Percentiles rank a stretch among this genome's conserved stretches.
phyloP scores from a whole-genome alignment of 495 filamentous ascomycete genomes.

The Aspergillus egyptiacus region DNA sequence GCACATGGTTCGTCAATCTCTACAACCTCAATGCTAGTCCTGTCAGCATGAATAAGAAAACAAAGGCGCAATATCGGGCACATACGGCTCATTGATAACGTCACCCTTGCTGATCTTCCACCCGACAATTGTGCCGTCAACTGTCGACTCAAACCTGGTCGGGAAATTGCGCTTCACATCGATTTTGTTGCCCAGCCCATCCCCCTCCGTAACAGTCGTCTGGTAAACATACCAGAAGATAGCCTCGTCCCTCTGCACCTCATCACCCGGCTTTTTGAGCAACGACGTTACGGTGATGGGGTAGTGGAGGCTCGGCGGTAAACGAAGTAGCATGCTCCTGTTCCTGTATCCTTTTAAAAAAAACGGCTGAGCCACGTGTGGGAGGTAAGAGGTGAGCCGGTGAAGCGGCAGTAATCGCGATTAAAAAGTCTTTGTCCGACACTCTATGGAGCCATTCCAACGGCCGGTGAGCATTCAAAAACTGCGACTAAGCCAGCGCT shows the following conservation, averaged over 20 bases:
- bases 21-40: slow-evolving; percentile 49
- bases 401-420: slow-evolving; percentile 19
- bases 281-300: slow-evolving; percentile 91
- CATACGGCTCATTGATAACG: slow-evolving; percentile 52
- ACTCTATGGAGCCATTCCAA: slow-evolving; percentile 35
- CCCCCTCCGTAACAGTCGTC: slow-evolving; percentile 66
- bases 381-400: too few relatives aligned
- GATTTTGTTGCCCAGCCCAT: slow-evolving; percentile 58
- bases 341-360: slow-evolving; percentile 10
- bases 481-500: not conserved
- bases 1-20: slow-evolving; percentile 87
- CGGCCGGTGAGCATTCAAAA: not conserved
- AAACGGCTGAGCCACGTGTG: too few relatives aligned
- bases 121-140: slow-evolving; percentile 66
- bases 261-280: slow-evolving; percentile 66
- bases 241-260: slow-evolving; percentile 65
- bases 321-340: slow-evolving; percentile 45
- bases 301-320: slow-evolving; percentile 65
- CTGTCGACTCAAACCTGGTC: slow-evolving; percentile 71
- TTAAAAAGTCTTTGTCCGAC: slow-evolving; percentile 10
- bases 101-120: slow-evolving; percentile 74
- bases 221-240: slow-evolving; percentile 83
- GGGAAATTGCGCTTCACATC: slow-evolving; percentile 66
- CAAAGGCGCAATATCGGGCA: not conserved
- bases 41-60: not conserved